Base-by-base conservation (phyloP, 768 basidiomycete species). In the Udeniomyces megalosporus region DNA sequence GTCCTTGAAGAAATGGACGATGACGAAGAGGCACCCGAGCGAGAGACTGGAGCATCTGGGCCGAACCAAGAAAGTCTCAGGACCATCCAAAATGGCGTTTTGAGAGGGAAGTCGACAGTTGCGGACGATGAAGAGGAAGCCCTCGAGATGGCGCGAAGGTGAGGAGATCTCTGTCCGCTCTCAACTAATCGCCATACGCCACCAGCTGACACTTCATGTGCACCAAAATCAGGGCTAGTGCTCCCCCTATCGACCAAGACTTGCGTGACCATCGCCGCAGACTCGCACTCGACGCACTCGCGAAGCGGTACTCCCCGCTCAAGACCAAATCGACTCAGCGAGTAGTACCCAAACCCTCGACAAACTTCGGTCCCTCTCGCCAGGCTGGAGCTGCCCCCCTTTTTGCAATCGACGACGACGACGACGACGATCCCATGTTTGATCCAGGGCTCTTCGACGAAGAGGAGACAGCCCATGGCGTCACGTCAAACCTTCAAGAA, bases 231-330 rank as follows among this genome's bases (percentile, higher is more conserved):
- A 62, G 67, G 49, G 28, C 58, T 45, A 35, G 64, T 38, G 14
- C 52, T 50, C 29, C 58, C 24, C 66, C 70, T 2, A 72, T 75
- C 26, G 85, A 88, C 70, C 74, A 79, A 3, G 85, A 87, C 68
- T 73, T 86, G 61, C 79, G 80, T 46, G 79, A 81, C 68, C 81
- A 80, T 67, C 82, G 79, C 62, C 77, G 79, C 45, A 77, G 76
- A 34, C 80, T 81, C 76, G 84, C 84, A 1, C 73, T 88, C 34
- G 74, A 78, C 8, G 82, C 82, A 12, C 78, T 86, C 52, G 69
- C 77, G 76, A 20, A 75, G 34, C 78, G 83, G 49, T 74, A 77
- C 52, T 71, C 77, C 38, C 75, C 74, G 28, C 38, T 42, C 17
- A 17, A 17, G 17, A 78, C 75, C 67, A 75, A 74, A 38, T 64